These are phyloP conservation scores for Albifimbria verrucaria DNA, from an alignment of 2,329 filamentous ascomycete species.

Conservation along the genomic window DNA sequence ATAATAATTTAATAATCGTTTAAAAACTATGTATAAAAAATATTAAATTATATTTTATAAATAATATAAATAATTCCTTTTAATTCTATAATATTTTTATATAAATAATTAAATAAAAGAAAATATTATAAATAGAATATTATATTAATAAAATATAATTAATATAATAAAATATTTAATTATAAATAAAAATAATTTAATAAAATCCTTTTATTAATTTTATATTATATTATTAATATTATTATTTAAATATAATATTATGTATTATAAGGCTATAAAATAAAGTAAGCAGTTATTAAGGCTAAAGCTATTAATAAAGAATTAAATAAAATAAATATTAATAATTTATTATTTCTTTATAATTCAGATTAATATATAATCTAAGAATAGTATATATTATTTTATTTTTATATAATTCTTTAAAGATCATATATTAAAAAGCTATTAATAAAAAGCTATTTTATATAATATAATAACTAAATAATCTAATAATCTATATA, in stretches of 20 bases:
- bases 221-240: constrained; percentile 3
- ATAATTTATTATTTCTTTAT: not conserved
- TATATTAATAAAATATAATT: constrained; percentile 1
- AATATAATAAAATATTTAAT: not conserved
- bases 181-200: not conserved
- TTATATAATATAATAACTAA: not conserved
- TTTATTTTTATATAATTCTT: not conserved
- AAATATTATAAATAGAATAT: not conserved
- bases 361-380: no score
- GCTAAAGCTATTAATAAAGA: not conserved
- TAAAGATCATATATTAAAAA: not conserved
- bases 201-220: constrained; percentile 1
- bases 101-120: not conserved
- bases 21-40: constrained; percentile 1
- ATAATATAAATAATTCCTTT: constrained; percentile 1
- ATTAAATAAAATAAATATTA: not conserved
- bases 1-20: not conserved
- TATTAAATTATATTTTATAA: constrained; percentile 3
- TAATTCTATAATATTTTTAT: constrained; percentile 8
- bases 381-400: no score
- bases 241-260: constrained; percentile 3
- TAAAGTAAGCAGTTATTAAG: not conserved
- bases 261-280: not conserved
- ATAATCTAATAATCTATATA: constrained; percentile 1
- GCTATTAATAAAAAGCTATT: not conserved